Base-by-base conservation (phyloP, 2,329 filamentous ascomycete genomes). In the Fusarium marasasianum region DNA sequence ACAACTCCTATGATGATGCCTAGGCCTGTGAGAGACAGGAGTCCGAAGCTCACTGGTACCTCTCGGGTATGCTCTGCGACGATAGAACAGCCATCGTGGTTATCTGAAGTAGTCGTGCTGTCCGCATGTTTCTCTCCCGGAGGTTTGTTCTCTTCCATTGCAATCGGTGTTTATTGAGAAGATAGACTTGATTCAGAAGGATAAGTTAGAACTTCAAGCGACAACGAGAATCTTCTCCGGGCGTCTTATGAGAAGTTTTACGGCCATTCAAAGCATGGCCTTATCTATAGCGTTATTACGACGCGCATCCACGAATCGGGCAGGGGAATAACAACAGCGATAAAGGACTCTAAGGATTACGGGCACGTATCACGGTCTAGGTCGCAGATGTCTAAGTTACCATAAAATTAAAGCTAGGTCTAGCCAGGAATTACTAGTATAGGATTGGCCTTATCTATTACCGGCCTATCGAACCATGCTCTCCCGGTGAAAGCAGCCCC, bases 51-150 rank as follows among this genome's bases (percentile, higher is more conserved):
- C 1, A 40, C 18, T n/a, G 51, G 51, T 4, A 55, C 51, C 24
- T 55, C 51, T 4, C 37, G 20, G 0, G 20, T n/a, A 5, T 37
- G 14, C 7, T 55, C 51, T 17, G 37, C 51, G 24, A 17, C 20
- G 3, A 55, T 20, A 13, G 35, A 55, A 37, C 20, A 55, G 18
- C 20, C 24, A 13, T 55, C 51, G 1, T 31, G 26, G 20, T 18
- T 40, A 4, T 37, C 51, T 2, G 24, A 40, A 0, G 24, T 38
- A 6, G 51, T 3, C 7, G 18, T n/a, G 8, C 35, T 40, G 10
- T 40, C 24, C 0, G 26, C 8, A 4, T 8, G 14, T n/a, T 38
- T 55, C 8, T n/a, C 3, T 13, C 5, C 37, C 0, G 8, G 11
- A 8, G 20, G 5, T 29, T 38, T 40, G 4, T 11, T 29, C 2